Percentiles rank a stretch among this genome's conserved stretches.
phyloP scores from a whole-genome alignment of 169 alveolate species.

The Plasmodium adleri region DNA sequence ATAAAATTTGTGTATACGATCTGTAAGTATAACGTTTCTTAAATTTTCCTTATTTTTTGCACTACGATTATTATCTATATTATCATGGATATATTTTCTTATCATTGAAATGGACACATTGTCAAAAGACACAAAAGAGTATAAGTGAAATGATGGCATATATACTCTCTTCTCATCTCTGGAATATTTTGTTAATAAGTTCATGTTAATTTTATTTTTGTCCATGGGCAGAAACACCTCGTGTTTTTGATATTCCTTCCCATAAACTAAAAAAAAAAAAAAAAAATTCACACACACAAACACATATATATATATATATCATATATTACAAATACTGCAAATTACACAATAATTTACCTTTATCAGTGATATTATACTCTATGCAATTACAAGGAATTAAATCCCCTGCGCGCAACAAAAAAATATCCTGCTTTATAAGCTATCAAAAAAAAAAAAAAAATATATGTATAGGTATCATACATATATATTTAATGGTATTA shows the following conservation, averaged over 20 bases:
- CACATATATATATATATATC: background rate
- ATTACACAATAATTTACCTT: slow-evolving; percentile 4
- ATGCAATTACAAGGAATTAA: slow-evolving; percentile 50
- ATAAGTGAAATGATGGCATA: slow-evolving; percentile 57
- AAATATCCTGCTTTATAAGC: slow-evolving; percentile 68
- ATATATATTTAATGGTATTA: background rate
- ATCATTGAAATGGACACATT: slow-evolving; percentile 47
- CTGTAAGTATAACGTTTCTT: slow-evolving; percentile 44
- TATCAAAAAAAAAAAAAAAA: background rate
- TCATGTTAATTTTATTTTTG: slow-evolving; percentile 31
- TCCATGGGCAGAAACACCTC: slow-evolving; percentile 67
- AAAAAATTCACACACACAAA: background rate
- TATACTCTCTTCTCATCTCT: slow-evolving; percentile 68
- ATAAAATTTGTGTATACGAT: slow-evolving; percentile 27
- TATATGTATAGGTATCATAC: background rate
- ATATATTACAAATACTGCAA: background rate
- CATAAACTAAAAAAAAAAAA: slow-evolving; percentile 23
- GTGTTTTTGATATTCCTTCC: slow-evolving; percentile 30
- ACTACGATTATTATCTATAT: slow-evolving; percentile 1
- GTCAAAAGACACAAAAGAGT: slow-evolving; percentile 32
- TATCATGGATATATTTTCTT: slow-evolving; percentile 24
- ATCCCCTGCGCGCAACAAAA: slow-evolving; percentile 61
- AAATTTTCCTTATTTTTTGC: slow-evolving; percentile 34
- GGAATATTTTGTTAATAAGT: slow-evolving; percentile 41
- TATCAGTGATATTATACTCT: slow-evolving; percentile 33